These are phyloP conservation scores for Dichotomocladium elegans DNA, from an alignment of 371 early-diverging fungal genomes.

Conservation along the genomic window DNA sequence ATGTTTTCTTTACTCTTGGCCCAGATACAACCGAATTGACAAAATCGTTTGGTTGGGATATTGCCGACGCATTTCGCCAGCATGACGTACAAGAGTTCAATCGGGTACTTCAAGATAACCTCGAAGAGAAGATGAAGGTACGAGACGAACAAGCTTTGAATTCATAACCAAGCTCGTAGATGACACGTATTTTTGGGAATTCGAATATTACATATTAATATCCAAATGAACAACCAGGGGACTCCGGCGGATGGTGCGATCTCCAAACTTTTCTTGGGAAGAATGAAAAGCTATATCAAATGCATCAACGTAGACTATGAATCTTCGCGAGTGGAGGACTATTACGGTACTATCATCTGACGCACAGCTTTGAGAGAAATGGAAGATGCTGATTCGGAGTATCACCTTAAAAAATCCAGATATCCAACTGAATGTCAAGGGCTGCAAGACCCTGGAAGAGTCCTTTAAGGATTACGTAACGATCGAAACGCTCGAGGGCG, in stretches of 20 bases:
- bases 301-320: constrained; percentile 93
- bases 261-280: constrained; percentile 85
- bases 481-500: constrained; percentile 92
- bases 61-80: constrained; percentile 91
- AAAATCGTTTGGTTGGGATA: constrained; percentile 96
- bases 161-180: no score
- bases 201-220: not conserved
- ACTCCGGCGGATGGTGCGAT: constrained; percentile 93
- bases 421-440: constrained; percentile 94
- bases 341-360: constrained; percentile 27
- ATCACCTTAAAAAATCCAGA: constrained; percentile 43
- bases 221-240: constrained; percentile 7
- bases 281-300: constrained; percentile 92
- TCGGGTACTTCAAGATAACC: constrained; percentile 90
- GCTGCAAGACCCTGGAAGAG: constrained; percentile 80
- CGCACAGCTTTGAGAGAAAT: not conserved
- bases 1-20: no score
- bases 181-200: no score
- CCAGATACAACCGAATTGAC: constrained; percentile 90
- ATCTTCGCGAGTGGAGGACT: constrained; percentile 82
- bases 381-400: constrained; percentile 23
- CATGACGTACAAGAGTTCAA: constrained; percentile 98
- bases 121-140: constrained; percentile 87
- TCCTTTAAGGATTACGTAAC: constrained; percentile 88
- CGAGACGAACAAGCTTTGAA: no score